Evolutionary conservation across 306 rosid species (phyloP).

Genomic region (Urtica urens): DNA sequence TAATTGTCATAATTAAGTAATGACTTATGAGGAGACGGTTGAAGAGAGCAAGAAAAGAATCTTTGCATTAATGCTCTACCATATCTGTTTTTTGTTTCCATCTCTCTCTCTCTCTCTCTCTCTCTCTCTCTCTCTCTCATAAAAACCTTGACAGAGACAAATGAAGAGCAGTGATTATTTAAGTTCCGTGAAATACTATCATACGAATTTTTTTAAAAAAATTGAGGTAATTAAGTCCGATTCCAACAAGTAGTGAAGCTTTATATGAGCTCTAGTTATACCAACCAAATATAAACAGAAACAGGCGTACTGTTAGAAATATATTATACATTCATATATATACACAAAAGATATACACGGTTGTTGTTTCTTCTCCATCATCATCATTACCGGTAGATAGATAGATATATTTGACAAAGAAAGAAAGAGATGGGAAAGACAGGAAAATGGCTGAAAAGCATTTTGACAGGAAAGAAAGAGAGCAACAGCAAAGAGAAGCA

Average conservation of each 20-base stretch:
- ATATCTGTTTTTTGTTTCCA: no score
- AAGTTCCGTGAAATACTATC: neutral
- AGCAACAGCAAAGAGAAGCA: slow-evolving; percentile 35
- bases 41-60: no score
- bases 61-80: no score
- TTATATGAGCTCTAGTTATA: slow-evolving; percentile 28
- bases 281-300: slow-evolving; percentile 3
- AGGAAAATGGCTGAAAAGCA: slow-evolving; percentile 65
- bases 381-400: neutral
- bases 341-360: slow-evolving; percentile 11
- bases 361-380: slow-evolving; percentile 26
- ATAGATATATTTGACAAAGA: no score
- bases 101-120: no score
- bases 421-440: slow-evolving; percentile 58
- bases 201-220: no score
- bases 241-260: slow-evolving; percentile 8
- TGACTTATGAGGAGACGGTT: no score
- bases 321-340: no score
- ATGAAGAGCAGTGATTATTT: slow-evolving; percentile 3
- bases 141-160: slow-evolving; percentile 11
- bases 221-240: neutral
- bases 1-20: no score
- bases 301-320: no score
- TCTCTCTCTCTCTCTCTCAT: slow-evolving; percentile 16
- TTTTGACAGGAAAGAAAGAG: slow-evolving; percentile 65